These are phyloP conservation scores for Trichoderma asperellum DNA, from an alignment of 2,329 filamentous ascomycete species.

Conservation along the genomic window DNA sequence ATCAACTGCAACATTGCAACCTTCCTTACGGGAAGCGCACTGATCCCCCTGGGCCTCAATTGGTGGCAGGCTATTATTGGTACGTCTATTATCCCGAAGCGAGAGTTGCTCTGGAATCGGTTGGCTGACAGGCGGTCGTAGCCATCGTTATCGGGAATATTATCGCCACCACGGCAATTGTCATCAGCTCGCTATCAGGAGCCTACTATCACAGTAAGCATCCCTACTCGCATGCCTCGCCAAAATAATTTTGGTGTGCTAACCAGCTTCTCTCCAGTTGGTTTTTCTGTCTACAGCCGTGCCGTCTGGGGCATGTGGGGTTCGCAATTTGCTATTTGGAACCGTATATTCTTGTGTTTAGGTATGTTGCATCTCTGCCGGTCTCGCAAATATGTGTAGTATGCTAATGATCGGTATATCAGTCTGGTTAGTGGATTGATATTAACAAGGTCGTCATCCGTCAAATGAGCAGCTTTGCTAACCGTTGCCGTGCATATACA, in stretches of 20 bases:
- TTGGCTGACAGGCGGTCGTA: slow-evolving; percentile 10
- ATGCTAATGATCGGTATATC: slow-evolving; percentile 9
- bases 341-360: slow-evolving; percentile 47
- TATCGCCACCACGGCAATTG: slow-evolving; percentile 45
- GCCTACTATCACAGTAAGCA: slow-evolving; percentile 47
- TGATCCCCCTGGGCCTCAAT: slow-evolving; percentile 47
- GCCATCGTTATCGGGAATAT: slow-evolving; percentile 46
- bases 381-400: background rate
- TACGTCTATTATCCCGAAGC: slow-evolving; percentile 30
- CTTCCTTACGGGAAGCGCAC: slow-evolving; percentile 47
- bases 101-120: background rate
- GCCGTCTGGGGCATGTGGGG: slow-evolving; percentile 49
- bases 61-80: slow-evolving; percentile 51
- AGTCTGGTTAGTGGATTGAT: background rate
- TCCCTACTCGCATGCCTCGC: too few relatives aligned
- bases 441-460: background rate
- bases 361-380: slow-evolving; percentile 37
- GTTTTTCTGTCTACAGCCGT: slow-evolving; percentile 47
- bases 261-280: slow-evolving; percentile 33
- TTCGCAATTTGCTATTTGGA: slow-evolving; percentile 49
- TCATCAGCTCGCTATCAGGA: slow-evolving; percentile 50
- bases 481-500: slow-evolving; percentile 21
- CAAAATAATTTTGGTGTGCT: background rate
- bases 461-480: background rate
- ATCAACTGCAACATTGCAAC: slow-evolving; percentile 52